Evolutionary conservation across 1,284 basidiomycete species (phyloP), one percentile per base, ranked within the genome.

Genomic region (Lignosus rhinocerotis): DNA sequence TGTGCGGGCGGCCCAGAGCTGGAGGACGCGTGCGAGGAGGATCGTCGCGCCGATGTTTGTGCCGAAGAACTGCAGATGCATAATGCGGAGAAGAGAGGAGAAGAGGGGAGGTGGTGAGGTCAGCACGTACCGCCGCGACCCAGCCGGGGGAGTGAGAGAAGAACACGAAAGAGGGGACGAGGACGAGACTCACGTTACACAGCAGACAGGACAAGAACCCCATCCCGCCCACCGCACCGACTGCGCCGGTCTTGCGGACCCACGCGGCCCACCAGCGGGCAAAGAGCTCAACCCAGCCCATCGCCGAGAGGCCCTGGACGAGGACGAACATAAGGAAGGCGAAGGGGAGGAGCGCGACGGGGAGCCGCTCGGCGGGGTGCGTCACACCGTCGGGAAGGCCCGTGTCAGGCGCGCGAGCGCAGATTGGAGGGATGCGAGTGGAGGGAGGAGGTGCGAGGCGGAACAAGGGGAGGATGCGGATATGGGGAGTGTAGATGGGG

Each of bases 11-110:
- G 70, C 58, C 76, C 76, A 79, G 34, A 72, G 68, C 60, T 79
- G 79, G 6, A 86, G 70, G 36, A 87, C 79, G 44, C 87, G 79
- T 44, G 87, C 85, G 21, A 98, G 83, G 31, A 99, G 80, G 69
- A 99, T 96, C 0, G 96, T 98, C 2, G 94, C 92, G 42, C 96
- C 96, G 56, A 98, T 98, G 72, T 98, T 98, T 10, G 96, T 98
- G 0, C 95, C 95, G 21, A 92, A 87, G 49, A 95, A 71, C 82
- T 80, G 62, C 51, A n/a, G n/a, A n/a, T n/a, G n/a, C n/a, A n/a
- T n/a, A n/a, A n/a, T n/a, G n/a, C n/a, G n/a, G n/a, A n/a, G n/a
- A n/a, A n/a, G n/a, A n/a, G n/a, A n/a, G n/a, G n/a, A n/a, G n/a
- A n/a, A n/a, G n/a, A n/a, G n/a, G n/a, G n/a, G n/a, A n/a, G n/a